Evolutionary conservation across 2,329 filamentous ascomycete species (phyloP), one percentile per base, ranked within the genome.

Genomic region (Colletotrichum aenigma): DNA sequence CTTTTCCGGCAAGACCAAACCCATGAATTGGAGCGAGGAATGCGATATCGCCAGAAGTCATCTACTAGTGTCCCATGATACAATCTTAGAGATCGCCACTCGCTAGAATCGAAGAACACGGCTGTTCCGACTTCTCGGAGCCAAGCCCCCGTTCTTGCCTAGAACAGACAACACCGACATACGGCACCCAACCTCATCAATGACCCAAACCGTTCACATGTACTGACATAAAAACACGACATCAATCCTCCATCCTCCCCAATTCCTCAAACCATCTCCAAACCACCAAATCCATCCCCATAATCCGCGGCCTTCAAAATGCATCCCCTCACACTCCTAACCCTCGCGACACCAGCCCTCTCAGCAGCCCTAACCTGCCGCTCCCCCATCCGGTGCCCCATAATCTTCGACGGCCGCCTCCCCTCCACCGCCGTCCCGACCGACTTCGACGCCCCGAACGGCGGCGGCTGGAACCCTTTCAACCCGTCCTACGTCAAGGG

Each of bases 401-500:
- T 85, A 68, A 75, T 85, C 71, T 83, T 86, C 75, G 84, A 85
- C 79, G 84, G 84, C 48, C 84, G 84, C 65, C 77, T 85, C 56
- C 79, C 81, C 21, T 60, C 79, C 13, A 68, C 77, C 21, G 77
- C 81, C 9, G 24, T 66, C 6, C 79, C 79, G 1, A 67, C 75
- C 62, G 81, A 84, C 78, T 84, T 85, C 66, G 82, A 85, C 81
- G 77, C 77, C 70, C 75, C 77, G 64, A 65, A 68, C 71, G 67
- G 76, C 67, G 82, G 79, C 65, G 78, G 77, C 74, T 83, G 80
- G 78, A 77, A 74, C 67, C 79, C 81, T 73, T 86, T 83, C 80
- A 82, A 82, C 78, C 78, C 83, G 5, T 83, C 81, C 77, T 84
- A 85, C 77, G 82, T 85, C 77, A 85, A 85, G 79, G 82, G 83